Evolutionary conservation across 441 rosid species (phyloP).

Genomic region (Arabidopsis lyrata): DNA sequence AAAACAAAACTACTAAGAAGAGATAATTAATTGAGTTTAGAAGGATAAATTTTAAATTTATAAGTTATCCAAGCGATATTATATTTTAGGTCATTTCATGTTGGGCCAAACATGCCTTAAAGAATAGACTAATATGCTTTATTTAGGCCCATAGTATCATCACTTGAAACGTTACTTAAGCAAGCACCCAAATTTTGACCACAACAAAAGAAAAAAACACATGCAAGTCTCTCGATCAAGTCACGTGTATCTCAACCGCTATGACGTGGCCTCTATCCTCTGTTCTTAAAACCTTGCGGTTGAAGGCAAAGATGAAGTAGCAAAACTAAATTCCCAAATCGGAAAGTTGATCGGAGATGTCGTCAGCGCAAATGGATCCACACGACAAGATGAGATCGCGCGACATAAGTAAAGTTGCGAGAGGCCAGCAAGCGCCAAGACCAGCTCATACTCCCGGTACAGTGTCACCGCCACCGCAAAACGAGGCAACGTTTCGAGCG

Average conservation of each 20-base stretch:
- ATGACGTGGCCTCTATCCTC: conserved; percentile 10
- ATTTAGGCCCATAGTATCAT: not conserved
- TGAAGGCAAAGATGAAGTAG: not conserved
- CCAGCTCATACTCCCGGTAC: conserved; percentile 51
- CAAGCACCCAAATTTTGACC: conserved; percentile 11
- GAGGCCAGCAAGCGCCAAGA: conserved; percentile 59
- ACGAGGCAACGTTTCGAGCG: conserved; percentile 28
- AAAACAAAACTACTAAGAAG: not conserved
- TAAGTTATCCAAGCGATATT: not conserved
- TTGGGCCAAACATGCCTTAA: not conserved
- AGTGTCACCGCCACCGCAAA: conserved; percentile 45
- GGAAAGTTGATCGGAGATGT: conserved; percentile 35
- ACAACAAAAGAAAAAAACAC: conserved; percentile 12
- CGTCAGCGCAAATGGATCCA: conserved; percentile 54
- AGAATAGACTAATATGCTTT: conserved; percentile 6
- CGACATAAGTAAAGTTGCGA: conserved; percentile 55
- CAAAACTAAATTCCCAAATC: not conserved
- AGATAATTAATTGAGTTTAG: not conserved
- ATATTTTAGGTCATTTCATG: not conserved
- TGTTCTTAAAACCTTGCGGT: conserved; percentile 2
- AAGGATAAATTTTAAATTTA: not conserved
- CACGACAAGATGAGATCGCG: conserved; percentile 64
- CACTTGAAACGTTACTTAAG: not conserved
- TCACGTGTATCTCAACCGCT: conserved; percentile 35
- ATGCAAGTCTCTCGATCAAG: not conserved